Evolutionary conservation across 2,329 filamentous ascomycete species (phyloP).

Genomic region (Alternaria longipes): DNA sequence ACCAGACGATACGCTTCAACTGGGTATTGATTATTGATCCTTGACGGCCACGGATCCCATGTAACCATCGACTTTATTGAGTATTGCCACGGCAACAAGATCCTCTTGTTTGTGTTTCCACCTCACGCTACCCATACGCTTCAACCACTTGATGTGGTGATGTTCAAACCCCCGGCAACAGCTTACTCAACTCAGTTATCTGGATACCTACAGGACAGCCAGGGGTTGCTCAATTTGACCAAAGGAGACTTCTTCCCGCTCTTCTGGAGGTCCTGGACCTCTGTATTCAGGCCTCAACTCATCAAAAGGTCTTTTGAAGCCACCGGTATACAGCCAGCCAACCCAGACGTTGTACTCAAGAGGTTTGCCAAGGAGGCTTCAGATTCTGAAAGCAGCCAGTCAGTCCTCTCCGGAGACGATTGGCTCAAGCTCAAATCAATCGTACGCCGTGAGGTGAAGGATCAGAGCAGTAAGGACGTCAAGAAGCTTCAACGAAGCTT

Average conservation of each 20-base stretch:
- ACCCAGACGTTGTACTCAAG: conserved; percentile 1
- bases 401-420: not conserved
- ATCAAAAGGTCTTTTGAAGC: conserved; percentile 5
- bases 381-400: not conserved
- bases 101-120: conserved; percentile 1
- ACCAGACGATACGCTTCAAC: conserved; percentile 6
- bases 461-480: not conserved
- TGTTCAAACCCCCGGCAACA: too few species aligned
- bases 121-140: too few species aligned
- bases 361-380: conserved; percentile 2
- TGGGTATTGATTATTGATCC: conserved; percentile 4
- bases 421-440: conserved; percentile 5
- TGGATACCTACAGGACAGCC: too few species aligned
- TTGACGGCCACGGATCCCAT: conserved; percentile 13
- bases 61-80: conserved; percentile 6
- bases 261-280: not conserved
- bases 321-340: conserved; percentile 4
- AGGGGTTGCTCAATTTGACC: too few species aligned
- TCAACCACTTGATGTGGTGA: too few species aligned
- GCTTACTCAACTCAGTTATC: too few species aligned
- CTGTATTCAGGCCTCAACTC: not conserved
- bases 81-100: conserved; percentile 3
- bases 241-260: too few species aligned
- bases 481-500: conserved; percentile 7
- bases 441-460: conserved; percentile 1